Percentiles rank a stretch among this genome's conserved stretches.
These are phyloP conservation scores for Pythium aristosporum DNA, from an alignment of 352 stramenopile genomes.

Conservation along the genomic window DNA sequence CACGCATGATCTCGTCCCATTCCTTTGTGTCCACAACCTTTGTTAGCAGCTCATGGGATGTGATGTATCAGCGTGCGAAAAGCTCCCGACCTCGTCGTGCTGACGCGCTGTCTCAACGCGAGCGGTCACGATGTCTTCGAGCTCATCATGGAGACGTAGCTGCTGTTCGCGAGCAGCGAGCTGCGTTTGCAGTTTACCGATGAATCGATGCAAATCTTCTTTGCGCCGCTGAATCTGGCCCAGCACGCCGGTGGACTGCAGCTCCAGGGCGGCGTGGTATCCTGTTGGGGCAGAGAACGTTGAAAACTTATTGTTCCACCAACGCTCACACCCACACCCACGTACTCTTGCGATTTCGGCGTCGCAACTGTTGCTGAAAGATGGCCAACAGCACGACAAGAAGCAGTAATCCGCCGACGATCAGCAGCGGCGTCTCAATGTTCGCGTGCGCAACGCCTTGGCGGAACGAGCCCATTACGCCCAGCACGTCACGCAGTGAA, in stretches of 20 bases:
- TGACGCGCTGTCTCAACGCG: slow-evolving; percentile 45
- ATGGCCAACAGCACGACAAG: slow-evolving; percentile 39
- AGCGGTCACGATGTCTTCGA: slow-evolving; percentile 63
- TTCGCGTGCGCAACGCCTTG: slow-evolving; percentile 26
- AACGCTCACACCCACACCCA: not conserved
- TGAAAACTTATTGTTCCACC: too few species aligned
- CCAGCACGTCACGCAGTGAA: not conserved
- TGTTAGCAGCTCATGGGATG: not conserved
- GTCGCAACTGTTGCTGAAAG: slow-evolving; percentile 26
- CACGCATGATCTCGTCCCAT: slow-evolving; percentile 67
- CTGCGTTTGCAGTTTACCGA: slow-evolving; percentile 46
- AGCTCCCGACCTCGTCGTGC: slow-evolving; percentile 40
- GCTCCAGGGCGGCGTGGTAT: slow-evolving; percentile 43
- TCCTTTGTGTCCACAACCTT: slow-evolving; percentile 29
- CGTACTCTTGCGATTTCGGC: slow-evolving; percentile 12
- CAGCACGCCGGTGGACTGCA: slow-evolving; percentile 39
- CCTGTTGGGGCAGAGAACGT: slow-evolving; percentile 18
- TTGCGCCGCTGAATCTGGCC: slow-evolving; percentile 61
- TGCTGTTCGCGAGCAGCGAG: slow-evolving; percentile 54
- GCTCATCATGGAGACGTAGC: slow-evolving; percentile 57
- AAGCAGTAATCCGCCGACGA: slow-evolving; percentile 41
- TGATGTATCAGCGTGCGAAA: not conserved
- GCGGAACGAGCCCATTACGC: slow-evolving; percentile 43
- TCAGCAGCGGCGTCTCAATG: slow-evolving; percentile 35
- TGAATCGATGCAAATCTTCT: slow-evolving; percentile 59